A percentile compares a stretch with the other conserved stretches of the same genome.
phyloP scores from a whole-genome alignment of 2,329 filamentous ascomycete species.

The Tolypocladium tundrense region DNA sequence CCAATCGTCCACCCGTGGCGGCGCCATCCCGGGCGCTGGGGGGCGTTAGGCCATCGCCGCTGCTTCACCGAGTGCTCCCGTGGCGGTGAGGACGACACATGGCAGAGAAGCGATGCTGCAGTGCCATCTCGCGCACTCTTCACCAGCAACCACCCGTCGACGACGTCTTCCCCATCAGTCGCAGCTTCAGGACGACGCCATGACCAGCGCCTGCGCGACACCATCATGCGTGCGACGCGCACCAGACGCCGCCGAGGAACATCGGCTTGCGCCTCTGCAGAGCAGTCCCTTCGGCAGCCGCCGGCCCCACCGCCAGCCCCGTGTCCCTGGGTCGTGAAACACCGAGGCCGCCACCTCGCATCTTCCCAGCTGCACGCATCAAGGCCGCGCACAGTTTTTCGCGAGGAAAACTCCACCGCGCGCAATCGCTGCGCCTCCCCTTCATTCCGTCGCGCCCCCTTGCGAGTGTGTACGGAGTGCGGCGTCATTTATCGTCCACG shows the following conservation, averaged over 20 bases:
- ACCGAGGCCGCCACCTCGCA: not conserved
- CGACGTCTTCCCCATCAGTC: too few species aligned
- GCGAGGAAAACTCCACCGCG: not conserved
- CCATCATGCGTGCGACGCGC: not conserved
- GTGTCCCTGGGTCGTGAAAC: not conserved
- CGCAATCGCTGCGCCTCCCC: not conserved
- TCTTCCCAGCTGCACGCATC: too few species aligned
- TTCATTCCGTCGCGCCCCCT: not conserved
- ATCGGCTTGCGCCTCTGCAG: too few species aligned
- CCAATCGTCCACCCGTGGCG: conserved; percentile 15
- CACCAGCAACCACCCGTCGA: too few species aligned
- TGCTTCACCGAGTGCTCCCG: not conserved
- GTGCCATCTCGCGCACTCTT: not conserved
- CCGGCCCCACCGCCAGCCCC: not conserved
- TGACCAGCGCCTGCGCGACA: not conserved
- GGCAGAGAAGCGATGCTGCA: not conserved
- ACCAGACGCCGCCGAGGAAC: not conserved
- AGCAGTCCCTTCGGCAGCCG: too few species aligned
- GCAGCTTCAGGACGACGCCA: not conserved
- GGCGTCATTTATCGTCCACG: too few species aligned
- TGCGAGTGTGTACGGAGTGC: not conserved
- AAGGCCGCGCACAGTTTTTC: not conserved
- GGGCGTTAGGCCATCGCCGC: too few species aligned
- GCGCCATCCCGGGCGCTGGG: conserved; percentile 1
- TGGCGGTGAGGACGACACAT: not conserved